Base-by-base conservation (phyloP, 2,329 filamentous ascomycete genomes). In the Pleurostoma richardsiae region DNA sequence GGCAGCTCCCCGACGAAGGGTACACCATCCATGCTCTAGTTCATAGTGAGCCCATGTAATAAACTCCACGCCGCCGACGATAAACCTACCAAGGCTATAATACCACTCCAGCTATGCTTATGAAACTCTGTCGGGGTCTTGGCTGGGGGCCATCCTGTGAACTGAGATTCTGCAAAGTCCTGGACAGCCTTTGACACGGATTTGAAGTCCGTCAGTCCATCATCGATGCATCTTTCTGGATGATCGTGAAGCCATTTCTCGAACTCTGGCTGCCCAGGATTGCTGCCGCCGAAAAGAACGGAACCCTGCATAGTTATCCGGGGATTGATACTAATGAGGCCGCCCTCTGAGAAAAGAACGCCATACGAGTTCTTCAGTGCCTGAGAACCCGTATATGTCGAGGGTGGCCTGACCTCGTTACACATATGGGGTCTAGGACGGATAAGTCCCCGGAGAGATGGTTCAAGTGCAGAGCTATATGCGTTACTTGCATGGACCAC, bases 201-300 rank as follows among this genome's bases (percentile, higher is more conserved):
- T 7, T 59, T 49, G 5, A 62, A 41, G 6, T 54, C 52, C 3
- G 57, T 45, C 2, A 65, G 48, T 6, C 60, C 54, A 43, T 64
- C 62, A 19, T 64, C 56, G 6, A 57, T 54, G 45, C 58, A 59
- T 11, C 53, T 46, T n/a, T 58, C 58, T 0, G 62, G 58, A 46
- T 64, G 55, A 30, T 49, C 36, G 27, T 56, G 56, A 7, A 63
- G 49, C 58, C 58, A 65, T 5, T 54, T 48, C 40, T 62, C 58
- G 11, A 65, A 53, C 41, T 56, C 48, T 30, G 54, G 51, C 41
- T 64, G 62, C 3, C 62, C 60, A 29, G 59, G 57, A 39, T 63
- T 64, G 2, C 54, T 59, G 4, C 62, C 62, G 3, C 62, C 61
- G 38, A 65, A 61, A 56, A 65, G 54, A 6, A 64, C 48, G 26